Percentiles rank a stretch among this genome's conserved stretches.
Conservation (phyloP, 805 yeast species). For the Nakazawaea molendinolei region DNA sequence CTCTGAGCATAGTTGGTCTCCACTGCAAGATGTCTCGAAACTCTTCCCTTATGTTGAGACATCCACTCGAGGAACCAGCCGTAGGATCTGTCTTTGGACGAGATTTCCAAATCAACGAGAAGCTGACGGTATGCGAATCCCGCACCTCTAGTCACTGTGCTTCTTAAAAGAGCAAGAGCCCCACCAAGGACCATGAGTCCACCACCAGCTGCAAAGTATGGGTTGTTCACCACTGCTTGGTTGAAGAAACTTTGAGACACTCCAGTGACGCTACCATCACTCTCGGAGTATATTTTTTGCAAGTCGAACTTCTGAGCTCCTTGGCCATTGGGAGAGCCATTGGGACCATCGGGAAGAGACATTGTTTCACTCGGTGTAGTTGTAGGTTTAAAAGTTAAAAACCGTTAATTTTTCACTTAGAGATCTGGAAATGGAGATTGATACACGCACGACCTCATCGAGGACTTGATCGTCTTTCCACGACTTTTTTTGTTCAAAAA, state of each 20-base stretch:
- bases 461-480: too few species aligned
- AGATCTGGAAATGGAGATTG: too few species aligned
- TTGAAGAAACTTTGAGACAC: constrained; percentile 34
- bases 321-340: too few species aligned
- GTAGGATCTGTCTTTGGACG: constrained; percentile 89
- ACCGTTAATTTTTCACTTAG: too few species aligned
- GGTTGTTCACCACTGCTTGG: constrained; percentile 62
- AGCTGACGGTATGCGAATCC: constrained; percentile 72
- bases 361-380: too few species aligned
- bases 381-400: too few species aligned
- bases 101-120: constrained; percentile 87
- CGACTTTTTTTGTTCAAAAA: too few species aligned
- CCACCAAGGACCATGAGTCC: constrained; percentile 96
- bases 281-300: constrained; percentile 19
- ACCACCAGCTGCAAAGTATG: constrained; percentile 98
- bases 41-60: constrained; percentile 70
- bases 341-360: too few species aligned
- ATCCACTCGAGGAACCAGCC: constrained; percentile 96
- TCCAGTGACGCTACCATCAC: constrained; percentile 31
- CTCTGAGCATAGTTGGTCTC: constrained; percentile 84
- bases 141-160: constrained; percentile 56
- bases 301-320: too few species aligned
- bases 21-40: constrained; percentile 81
- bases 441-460: too few species aligned
- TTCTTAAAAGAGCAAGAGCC: constrained; percentile 69